Conservation (phyloP, 2,329 filamentous ascomycete genomes). For the Colletotrichum spinosum region DNA sequence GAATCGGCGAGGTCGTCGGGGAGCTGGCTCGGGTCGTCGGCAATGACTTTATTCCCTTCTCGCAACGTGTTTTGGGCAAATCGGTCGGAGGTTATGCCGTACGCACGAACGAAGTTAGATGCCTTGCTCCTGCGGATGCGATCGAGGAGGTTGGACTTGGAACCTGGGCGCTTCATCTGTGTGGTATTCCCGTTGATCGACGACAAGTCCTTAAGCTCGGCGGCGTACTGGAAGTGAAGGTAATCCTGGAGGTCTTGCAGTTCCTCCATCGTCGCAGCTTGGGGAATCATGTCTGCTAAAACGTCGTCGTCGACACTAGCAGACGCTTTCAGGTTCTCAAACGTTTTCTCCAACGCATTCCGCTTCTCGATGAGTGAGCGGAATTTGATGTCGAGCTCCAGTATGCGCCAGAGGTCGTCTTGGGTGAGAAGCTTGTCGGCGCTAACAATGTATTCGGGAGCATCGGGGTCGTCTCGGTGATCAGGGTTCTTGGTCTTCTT, state of each 20-base stretch:
- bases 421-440: slow-evolving; percentile 93
- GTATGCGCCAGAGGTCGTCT: slow-evolving; percentile 93
- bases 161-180: slow-evolving; percentile 83
- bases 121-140: slow-evolving; percentile 84
- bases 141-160: slow-evolving; percentile 83
- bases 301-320: slow-evolving; percentile 76
- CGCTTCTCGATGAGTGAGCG: slow-evolving; percentile 92
- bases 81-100: slow-evolving; percentile 89
- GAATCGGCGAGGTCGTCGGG: slow-evolving; percentile 90
- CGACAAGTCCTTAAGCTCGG: slow-evolving; percentile 84
- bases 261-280: slow-evolving; percentile 90
- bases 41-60: slow-evolving; percentile 81
- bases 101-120: slow-evolving; percentile 86
- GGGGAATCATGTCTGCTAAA: slow-evolving; percentile 84
- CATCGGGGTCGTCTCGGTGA: slow-evolving; percentile 74
- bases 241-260: slow-evolving; percentile 97
- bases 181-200: slow-evolving; percentile 72
- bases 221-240: slow-evolving; percentile 91
- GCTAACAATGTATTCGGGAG: slow-evolving; percentile 77
- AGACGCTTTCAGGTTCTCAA: slow-evolving; percentile 74
- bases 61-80: slow-evolving; percentile 88
- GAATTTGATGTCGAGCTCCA: slow-evolving; percentile 96
- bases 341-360: slow-evolving; percentile 83
- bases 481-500: slow-evolving; percentile 74
- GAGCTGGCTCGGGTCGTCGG: slow-evolving; percentile 83